These are phyloP conservation scores for Heterobasidion annosum DNA, from an alignment of 1,284 basidiomycete species.

Conservation along the genomic window DNA sequence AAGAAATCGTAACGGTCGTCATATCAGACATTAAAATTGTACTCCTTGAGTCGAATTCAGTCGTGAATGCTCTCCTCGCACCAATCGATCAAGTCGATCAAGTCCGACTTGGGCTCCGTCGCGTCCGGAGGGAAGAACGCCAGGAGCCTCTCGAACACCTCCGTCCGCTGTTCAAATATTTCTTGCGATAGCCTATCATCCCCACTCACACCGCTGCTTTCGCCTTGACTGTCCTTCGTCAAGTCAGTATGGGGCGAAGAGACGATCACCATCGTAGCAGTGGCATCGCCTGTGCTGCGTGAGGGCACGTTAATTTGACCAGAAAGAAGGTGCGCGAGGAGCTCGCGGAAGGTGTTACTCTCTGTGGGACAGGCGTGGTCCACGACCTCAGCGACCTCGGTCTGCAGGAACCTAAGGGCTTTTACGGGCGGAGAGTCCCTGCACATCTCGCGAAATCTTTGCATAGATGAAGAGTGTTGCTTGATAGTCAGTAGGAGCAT, in stretches of 20 bases:
- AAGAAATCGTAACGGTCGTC: too few relatives aligned
- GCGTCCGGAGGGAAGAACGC: slow-evolving; percentile 49
- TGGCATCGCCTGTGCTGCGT: neutral
- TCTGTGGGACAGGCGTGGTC: slow-evolving; percentile 50
- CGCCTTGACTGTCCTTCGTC: neutral
- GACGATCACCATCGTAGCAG: neutral
- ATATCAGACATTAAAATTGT: too few relatives aligned
- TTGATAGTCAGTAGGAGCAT: neutral
- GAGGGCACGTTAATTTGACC: slow-evolving; percentile 9
- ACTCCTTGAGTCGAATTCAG: neutral
- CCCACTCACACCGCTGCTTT: neutral
- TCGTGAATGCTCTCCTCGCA: slow-evolving; percentile 14
- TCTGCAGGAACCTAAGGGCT: slow-evolving; percentile 64
- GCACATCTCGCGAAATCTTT: slow-evolving; percentile 69
- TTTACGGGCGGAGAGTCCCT: slow-evolving; percentile 53
- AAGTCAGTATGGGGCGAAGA: neutral
- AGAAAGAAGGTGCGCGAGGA: slow-evolving; percentile 60
- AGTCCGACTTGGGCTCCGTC: slow-evolving; percentile 45
- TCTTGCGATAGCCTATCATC: slow-evolving; percentile 18
- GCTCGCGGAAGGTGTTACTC: slow-evolving; percentile 57
- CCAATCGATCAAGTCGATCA: slow-evolving; percentile 21
- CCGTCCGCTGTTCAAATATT: slow-evolving; percentile 50
- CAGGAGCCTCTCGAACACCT: slow-evolving; percentile 61
- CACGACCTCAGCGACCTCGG: slow-evolving; percentile 58
- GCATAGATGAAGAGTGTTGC: slow-evolving; percentile 16